Base-by-base conservation (phyloP, 371 early-diverging fungal species). In the Syncephalastrum racemosum region DNA sequence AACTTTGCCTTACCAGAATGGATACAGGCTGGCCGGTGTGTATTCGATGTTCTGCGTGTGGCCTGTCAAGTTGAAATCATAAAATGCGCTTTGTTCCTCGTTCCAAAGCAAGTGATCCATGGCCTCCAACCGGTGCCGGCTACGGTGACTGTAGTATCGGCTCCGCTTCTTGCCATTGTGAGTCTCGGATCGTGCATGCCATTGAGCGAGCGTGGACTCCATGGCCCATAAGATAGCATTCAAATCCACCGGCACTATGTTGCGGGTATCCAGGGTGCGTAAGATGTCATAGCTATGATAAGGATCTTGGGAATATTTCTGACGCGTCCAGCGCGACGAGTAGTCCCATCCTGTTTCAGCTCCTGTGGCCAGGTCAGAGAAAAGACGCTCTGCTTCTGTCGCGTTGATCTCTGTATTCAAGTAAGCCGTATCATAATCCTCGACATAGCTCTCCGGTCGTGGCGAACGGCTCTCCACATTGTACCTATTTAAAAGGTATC, bases 321-420 rank as follows among this genome's bases (percentile, higher is more conserved):
- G 45, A 12, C 53, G 66, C 3, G 88, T 70, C 91, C 91, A 93
- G 36, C 95, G 80, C 5, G 85, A 76, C 18, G 88, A 82, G 58
- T 86, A 95, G 73, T 95, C 95, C 91, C 91, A 92, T 10, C 97
- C 97, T n/a, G 89, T 81, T 68, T 97, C 96, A 1, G 97, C 92
- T 20, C 84, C 92, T 3, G 93, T 75, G 19, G 90, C 90, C 41
- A 94, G 61, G 41, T 93, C 84, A 2, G 82, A 74, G 66, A 85
- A 93, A 10, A 89, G 59, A 1, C 42, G 60, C 2, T 54, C 50
- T 44, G 78, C 79, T 1, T 60, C 50, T 1, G 46, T 58, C 0
- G 58, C 50, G 31, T 68, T 69, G n/a, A 70, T 65, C 16, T 63
- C 41, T 6, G 67, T 72, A 31, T 23, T 24, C 19, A 62, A 54